These are phyloP conservation scores for Saturnispora dispora DNA, from an alignment of 805 yeast genomes.

Conservation along the genomic window DNA sequence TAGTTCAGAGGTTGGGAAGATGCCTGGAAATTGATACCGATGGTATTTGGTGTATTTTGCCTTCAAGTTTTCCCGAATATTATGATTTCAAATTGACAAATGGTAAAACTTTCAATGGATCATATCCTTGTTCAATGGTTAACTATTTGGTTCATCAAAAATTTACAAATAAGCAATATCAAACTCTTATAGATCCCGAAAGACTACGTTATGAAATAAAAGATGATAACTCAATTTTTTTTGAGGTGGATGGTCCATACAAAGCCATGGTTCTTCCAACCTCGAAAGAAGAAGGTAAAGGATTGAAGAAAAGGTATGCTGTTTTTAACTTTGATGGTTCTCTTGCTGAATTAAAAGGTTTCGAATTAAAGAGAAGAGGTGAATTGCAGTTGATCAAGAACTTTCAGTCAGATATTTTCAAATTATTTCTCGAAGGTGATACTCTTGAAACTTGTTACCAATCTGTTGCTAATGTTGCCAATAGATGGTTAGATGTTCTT, in stretches of 20 bases:
- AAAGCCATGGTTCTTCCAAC: slow-evolving; percentile 96
- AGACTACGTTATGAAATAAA: slow-evolving; percentile 61
- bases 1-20: slow-evolving; percentile 89
- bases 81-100: slow-evolving; percentile 58
- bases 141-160: slow-evolving; percentile 84
- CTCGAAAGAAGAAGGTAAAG: slow-evolving; percentile 95
- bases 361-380: slow-evolving; percentile 94
- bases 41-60: slow-evolving; percentile 99
- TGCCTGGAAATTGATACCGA: slow-evolving; percentile 96
- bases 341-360: slow-evolving; percentile 91
- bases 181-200: slow-evolving; percentile 66
- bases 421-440: slow-evolving; percentile 79
- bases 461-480: slow-evolving; percentile 88
- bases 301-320: slow-evolving; percentile 91
- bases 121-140: slow-evolving; percentile 94
- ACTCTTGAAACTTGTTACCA: slow-evolving; percentile 71
- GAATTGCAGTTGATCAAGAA: slow-evolving; percentile 88
- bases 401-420: slow-evolving; percentile 91
- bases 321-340: slow-evolving; percentile 94
- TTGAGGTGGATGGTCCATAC: slow-evolving; percentile 98
- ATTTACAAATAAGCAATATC: slow-evolving; percentile 93
- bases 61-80: slow-evolving; percentile 88
- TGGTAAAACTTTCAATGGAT: slow-evolving; percentile 69
- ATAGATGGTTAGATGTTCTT: slow-evolving; percentile 90
- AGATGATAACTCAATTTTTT: slow-evolving; percentile 90